Conservation (phyloP, 2,329 filamentous ascomycete genomes). For the Fusarium sp. region DNA sequence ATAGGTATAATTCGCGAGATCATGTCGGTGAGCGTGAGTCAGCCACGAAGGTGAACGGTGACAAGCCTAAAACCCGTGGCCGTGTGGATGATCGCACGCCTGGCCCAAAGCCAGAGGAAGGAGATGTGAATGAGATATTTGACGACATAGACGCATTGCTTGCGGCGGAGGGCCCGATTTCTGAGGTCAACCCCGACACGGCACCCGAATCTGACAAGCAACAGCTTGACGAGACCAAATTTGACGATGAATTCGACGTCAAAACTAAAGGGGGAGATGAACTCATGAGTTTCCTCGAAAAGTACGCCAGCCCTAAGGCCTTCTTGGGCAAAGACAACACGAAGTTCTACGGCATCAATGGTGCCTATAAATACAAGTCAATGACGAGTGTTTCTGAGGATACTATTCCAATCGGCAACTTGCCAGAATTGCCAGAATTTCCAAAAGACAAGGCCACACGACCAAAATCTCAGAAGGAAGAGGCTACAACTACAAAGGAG, state of each 20-base stretch:
- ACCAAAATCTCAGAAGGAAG: background rate
- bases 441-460: background rate
- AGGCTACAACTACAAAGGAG: background rate
- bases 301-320: background rate
- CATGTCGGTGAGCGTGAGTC: background rate
- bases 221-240: background rate
- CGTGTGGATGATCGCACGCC: background rate
- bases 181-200: background rate
- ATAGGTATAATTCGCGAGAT: background rate
- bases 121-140: background rate
- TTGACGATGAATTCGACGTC: background rate
- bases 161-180: background rate
- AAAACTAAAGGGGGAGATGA: background rate
- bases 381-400: background rate
- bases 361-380: background rate
- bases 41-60: background rate
- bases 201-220: background rate
- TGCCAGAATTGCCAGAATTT: background rate
- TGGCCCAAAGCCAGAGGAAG: background rate
- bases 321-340: background rate
- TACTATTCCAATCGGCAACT: background rate
- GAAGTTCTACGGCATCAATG: background rate
- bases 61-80: background rate
- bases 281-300: slow-evolving; percentile 7
- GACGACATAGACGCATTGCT: slow-evolving; percentile 7